Conservation (phyloP, 2,329 filamentous ascomycete genomes). For the Colletotrichum graminicola region DNA sequence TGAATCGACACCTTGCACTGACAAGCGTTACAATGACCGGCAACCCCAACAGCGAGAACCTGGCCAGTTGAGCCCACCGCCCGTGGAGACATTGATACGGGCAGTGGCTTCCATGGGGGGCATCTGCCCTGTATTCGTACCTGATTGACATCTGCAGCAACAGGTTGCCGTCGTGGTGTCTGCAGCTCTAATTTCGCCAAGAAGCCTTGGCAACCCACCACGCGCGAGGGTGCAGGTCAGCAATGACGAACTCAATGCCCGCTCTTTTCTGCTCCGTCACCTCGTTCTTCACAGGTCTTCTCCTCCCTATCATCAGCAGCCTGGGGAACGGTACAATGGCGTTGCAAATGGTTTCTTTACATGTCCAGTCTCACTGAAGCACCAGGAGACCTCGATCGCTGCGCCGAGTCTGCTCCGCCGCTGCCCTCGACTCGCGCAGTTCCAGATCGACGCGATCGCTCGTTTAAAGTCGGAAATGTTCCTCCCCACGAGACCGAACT, state of each 20-base stretch:
- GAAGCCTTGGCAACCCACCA: constrained; percentile 31
- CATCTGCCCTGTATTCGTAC: background rate
- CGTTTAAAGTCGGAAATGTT: constrained; percentile 9
- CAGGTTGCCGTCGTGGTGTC: background rate
- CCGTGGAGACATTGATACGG: constrained; percentile 33
- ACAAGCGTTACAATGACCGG: background rate
- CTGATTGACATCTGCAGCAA: constrained; percentile 34
- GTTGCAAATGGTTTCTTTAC: constrained; percentile 6
- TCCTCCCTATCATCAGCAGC: constrained; percentile 2
- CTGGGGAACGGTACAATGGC: constrained; percentile 22
- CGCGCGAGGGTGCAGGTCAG: constrained; percentile 21
- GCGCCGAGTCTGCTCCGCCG: background rate
- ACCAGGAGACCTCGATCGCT: background rate
- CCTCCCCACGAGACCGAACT: background rate
- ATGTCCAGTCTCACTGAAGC: background rate
- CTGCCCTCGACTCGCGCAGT: constrained; percentile 1
- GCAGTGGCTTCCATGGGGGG: constrained; percentile 17
- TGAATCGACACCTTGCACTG: background rate
- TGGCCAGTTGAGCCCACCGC: constrained; percentile 18
- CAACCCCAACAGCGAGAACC: background rate
- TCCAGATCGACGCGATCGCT: constrained; percentile 16
- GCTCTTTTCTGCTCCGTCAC: constrained; percentile 20
- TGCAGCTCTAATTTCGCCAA: constrained; percentile 38
- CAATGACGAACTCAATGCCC: constrained; percentile 38
- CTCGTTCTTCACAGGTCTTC: constrained; percentile 1